Evolutionary conservation across 331 rosid species (phyloP).

Genomic region (Prunus yedoensis): DNA sequence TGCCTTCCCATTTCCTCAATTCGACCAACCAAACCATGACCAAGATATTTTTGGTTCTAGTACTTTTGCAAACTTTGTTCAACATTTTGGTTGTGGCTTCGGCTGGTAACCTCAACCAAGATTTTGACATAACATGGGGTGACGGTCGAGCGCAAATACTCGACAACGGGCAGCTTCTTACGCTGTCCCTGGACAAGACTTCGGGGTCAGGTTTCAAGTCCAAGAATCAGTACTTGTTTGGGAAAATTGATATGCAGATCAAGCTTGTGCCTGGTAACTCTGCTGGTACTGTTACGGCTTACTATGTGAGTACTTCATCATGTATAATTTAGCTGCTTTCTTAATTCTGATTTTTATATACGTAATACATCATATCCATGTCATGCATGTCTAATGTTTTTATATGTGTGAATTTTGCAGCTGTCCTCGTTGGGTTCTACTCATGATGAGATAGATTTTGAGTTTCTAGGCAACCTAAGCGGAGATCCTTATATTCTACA

Average conservation of each 20-base stretch:
- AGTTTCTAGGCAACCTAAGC: slow-evolving; percentile 61
- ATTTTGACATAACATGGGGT: slow-evolving; percentile 59
- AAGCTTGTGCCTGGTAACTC: slow-evolving; percentile 67
- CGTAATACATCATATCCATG: neutral
- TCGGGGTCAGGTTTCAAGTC: slow-evolving; percentile 66
- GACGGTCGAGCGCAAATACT: slow-evolving; percentile 53
- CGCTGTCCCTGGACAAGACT: slow-evolving; percentile 48
- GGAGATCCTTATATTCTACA: slow-evolving; percentile 71
- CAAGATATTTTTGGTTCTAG: neutral
- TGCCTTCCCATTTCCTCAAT: neutral
- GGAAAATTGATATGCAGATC: slow-evolving; percentile 56
- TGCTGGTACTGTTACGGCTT: slow-evolving; percentile 69
- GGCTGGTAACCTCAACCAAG: slow-evolving; percentile 42
- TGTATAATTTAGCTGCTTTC: neutral
- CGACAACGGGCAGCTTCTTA: slow-evolving; percentile 42
- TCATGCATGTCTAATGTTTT: neutral
- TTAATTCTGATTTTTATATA: neutral
- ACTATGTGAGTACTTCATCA: slow-evolving; percentile 39
- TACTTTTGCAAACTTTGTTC: neutral
- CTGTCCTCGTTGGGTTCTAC: slow-evolving; percentile 47
- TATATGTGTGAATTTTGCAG: slow-evolving; percentile 29
- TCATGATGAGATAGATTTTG: slow-evolving; percentile 65
- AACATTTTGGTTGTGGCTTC: neutral
- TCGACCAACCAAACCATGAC: slow-evolving; percentile 3
- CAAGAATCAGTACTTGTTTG: slow-evolving; percentile 49